Evolutionary conservation across 148 eudicot genomes (phyloP), one percentile per base, ranked within the genome.

Genomic region (Fallopia convolvulus): DNA sequence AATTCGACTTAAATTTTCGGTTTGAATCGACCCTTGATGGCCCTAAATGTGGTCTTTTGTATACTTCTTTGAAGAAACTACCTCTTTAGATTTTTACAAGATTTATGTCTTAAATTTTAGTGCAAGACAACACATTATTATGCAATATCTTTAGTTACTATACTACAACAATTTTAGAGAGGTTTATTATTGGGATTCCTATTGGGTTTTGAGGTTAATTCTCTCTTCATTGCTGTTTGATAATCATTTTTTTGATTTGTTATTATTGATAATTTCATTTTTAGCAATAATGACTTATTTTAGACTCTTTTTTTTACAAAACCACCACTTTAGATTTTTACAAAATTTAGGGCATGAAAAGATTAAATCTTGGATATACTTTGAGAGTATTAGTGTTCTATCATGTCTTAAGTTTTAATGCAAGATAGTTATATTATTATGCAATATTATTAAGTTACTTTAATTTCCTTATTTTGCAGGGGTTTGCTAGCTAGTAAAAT

Each of bases 151-250:
- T 26, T 26, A 26, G 30, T 26, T 26, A 26, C 30, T 26, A 26
- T 26, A 26, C 30, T 26, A 26, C 1, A 26, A 26, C 30, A 0
- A 26, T 26, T 92, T 92, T 76, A 78, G 89, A 44, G 98, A 92
- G 84, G 96, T 92, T 72, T 92, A 90, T 72, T 92, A 92, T 56
- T 94, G 98, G 98, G 97, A 94, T 81, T 90, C 97, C 70, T 94
- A 90, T 58, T 94, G 97, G 97, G 88, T 94, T 23, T 86, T 92
- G 76, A 93, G 98, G 98, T 91, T 9, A 61, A 61, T 23, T 61
- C 15, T 61, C 68, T 61, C 68, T 61, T 70, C 55, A 73, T 66
- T 66, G 33, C 32, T 18, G 36, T 33, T 1, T 68, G 40, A 61
- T 6, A 21, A 21, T 9, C 7, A 55, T 44, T 20, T 55, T 55